Base-by-base conservation (phyloP, 2,329 filamentous ascomycete genomes). In the Phialocephala subalpina region DNA sequence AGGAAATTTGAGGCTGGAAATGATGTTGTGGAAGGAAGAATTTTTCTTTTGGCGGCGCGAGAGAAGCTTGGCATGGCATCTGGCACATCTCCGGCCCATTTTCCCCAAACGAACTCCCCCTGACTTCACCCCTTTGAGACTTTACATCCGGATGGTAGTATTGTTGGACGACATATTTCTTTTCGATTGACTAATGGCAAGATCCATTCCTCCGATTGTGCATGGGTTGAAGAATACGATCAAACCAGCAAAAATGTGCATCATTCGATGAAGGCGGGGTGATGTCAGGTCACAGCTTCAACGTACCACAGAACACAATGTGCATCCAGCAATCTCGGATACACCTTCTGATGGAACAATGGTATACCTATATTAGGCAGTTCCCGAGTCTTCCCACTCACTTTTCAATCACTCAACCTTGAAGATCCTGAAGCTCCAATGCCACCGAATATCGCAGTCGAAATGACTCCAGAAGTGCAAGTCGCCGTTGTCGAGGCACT, bases 401-500 rank as follows among this genome's bases (percentile, higher is more conserved):
- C 27, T 27, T 53, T 29, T 18, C 11, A 4, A 27, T 12, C 12
- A 33, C 16, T 29, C 49, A 29, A 29, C 14, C 27, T 33, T 33
- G 49, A 29, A 53, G 25, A 9, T 16, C 20, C 45, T 22, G 6
- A 22, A 22, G n/a, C n/a, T 49, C 45, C 27, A 18, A 2, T 9
- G 5, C 25, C 6, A 22, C 27, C 27, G 3, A 53, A 11, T 25
- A 53, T 18, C 27, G 27, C 27, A 3, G 18, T 29, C 25, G 18
- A 53, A 7, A 53, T 53, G 49, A 29, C 22, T 16, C 49, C 25
- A 18, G 49, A 53, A 53, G 9, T 53, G 8, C 25, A 27, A 53
- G 49, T 53, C 5, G 49, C 49, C 14, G 27, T 53, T n/a, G 49
- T 53, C 25, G 49, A 53, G 18, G 49, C 49, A 33, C 49, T 53